Conservation (phyloP, 1,139 yeast genomes). For the Williopsis jadinii region DNA sequence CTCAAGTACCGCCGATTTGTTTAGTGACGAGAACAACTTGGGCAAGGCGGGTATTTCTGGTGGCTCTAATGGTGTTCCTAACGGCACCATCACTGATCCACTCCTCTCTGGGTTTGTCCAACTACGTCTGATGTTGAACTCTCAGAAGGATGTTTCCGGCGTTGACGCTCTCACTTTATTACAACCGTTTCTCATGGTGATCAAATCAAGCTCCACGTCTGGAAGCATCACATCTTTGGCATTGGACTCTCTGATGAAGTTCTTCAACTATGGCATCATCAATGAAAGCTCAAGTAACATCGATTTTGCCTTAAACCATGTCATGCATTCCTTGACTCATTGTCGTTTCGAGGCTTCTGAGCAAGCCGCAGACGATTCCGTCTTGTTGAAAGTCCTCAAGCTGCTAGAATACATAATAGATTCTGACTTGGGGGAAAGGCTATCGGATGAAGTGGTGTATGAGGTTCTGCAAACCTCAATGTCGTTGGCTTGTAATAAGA, state of each 20-base stretch:
- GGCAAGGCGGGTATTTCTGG: conserved; percentile 22
- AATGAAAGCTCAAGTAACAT: conserved; percentile 41
- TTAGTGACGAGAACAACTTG: conserved; percentile 35
- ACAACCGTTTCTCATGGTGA: conserved; percentile 83
- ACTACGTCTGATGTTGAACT: conserved; percentile 63
- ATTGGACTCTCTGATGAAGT: conserved; percentile 65
- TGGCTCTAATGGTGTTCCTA: conserved; percentile 16
- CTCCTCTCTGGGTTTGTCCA: conserved; percentile 77
- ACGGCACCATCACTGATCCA: conserved; percentile 42
- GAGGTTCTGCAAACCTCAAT: conserved; percentile 90
- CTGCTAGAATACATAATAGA: conserved; percentile 63
- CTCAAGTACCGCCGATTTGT: conserved; percentile 35
- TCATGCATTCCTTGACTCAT: conserved; percentile 74
- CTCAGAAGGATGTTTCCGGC: conserved; percentile 42
- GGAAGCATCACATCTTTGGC: conserved; percentile 85
- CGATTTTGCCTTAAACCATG: conserved; percentile 37
- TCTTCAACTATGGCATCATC: conserved; percentile 55
- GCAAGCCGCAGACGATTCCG: conserved; percentile 89
- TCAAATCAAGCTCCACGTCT: conserved; percentile 78
- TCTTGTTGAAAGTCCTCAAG: conserved; percentile 72
- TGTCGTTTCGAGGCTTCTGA: conserved; percentile 96
- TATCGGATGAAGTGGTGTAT: conserved; percentile 78
- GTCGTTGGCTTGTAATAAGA: conserved; percentile 87
- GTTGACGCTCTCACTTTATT: conserved; percentile 70
- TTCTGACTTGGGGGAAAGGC: conserved; percentile 53